Conservation (phyloP, 2,329 filamentous ascomycete genomes). For the Pseudocercospora pini-densiflorae region DNA sequence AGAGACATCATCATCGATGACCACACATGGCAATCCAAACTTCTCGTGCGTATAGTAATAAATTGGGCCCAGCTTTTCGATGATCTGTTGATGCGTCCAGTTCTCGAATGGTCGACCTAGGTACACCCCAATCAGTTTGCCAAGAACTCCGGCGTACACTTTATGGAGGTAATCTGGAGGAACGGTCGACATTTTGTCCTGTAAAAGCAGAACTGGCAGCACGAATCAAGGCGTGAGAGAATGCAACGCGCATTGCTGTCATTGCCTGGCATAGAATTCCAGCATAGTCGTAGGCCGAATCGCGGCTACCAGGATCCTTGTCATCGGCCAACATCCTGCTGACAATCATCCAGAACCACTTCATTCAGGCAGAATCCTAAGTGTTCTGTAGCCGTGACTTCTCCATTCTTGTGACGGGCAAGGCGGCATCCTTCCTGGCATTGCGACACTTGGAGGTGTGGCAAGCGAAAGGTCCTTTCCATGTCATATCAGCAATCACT, state of each 20-base stretch:
- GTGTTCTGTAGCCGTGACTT: neutral
- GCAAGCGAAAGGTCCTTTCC: too few relatives aligned
- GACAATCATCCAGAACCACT: neutral
- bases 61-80: slow-evolving; percentile 3
- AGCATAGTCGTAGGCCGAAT: neutral
- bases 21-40: neutral
- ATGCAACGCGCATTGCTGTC: neutral
- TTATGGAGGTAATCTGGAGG: slow-evolving; percentile 5
- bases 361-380: neutral
- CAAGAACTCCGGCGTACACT: slow-evolving; percentile 8
- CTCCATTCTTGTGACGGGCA: neutral
- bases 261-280: neutral
- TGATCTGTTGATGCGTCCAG: slow-evolving; percentile 6
- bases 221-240: neutral
- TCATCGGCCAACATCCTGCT: slow-evolving; percentile 4
- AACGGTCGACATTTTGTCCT: neutral
- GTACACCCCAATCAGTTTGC: slow-evolving; percentile 11
- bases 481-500: too few relatives aligned
- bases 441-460: too few relatives aligned
- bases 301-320: neutral
- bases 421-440: too few relatives aligned
- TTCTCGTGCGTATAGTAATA: slow-evolving; percentile 7
- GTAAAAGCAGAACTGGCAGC: neutral
- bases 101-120: slow-evolving; percentile 13
- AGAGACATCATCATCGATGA: slow-evolving; percentile 11